phyloP scores from a whole-genome alignment of 108 stramenopile species.

The Skeletonema menzelii region DNA sequence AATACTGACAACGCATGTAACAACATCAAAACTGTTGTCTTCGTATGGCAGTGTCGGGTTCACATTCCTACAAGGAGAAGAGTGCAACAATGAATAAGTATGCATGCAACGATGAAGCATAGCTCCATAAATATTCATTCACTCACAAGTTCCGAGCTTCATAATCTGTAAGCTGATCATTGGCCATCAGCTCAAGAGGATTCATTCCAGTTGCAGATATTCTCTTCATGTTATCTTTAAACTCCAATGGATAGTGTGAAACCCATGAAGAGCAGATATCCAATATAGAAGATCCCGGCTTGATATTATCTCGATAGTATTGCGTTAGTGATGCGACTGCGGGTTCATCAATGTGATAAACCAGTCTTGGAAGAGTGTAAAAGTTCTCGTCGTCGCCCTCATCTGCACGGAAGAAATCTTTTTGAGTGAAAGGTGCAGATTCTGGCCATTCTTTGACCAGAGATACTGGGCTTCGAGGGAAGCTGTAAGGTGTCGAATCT shows the following conservation, averaged over 20 bases:
- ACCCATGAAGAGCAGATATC: conserved; percentile 98
- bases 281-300: conserved; percentile 68
- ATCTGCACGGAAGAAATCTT: conserved; percentile 89
- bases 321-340: conserved; percentile 84
- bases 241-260: conserved; percentile 79
- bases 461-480: conserved; percentile 57
- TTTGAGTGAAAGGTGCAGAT: conserved; percentile 67
- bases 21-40: conserved; percentile 87
- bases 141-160: conserved; percentile 86
- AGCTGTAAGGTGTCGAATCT: conserved; percentile 78
- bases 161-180: conserved; percentile 93
- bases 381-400: conserved; percentile 78
- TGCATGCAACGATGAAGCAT: neutral
- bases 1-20: conserved; percentile 94
- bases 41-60: conserved; percentile 69
- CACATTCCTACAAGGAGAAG: neutral
- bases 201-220: conserved; percentile 92
- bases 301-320: conserved; percentile 89
- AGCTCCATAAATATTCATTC: conserved; percentile 48
- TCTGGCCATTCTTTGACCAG: conserved; percentile 88
- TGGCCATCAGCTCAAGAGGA: conserved; percentile 81
- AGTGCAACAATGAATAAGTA: neutral
- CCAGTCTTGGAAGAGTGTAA: conserved; percentile 86
- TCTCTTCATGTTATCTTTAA: conserved; percentile 69
- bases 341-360: conserved; percentile 94